Evolutionary conservation across 768 basidiomycete genomes (phyloP), one percentile per base, ranked within the genome.

Genomic region (Cubamyces lactineus): DNA sequence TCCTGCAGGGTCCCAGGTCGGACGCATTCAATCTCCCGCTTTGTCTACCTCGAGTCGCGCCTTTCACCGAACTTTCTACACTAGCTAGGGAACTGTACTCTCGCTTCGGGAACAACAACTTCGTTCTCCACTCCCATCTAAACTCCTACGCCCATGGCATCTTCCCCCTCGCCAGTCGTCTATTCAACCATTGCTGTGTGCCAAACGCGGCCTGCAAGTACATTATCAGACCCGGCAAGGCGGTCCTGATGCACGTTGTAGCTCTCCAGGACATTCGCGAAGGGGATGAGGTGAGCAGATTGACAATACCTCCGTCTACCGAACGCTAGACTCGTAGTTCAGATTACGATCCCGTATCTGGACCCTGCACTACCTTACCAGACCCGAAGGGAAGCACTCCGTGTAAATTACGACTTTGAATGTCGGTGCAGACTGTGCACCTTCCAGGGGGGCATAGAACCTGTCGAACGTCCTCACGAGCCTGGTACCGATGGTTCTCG

Each of bases 81-180:
- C 41, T 65, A 3, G 64, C 60, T 4, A 42, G 47, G 30, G 73
- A 72, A 0, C 56, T 89, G 1, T 86, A 84, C 69, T 67, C 78
- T 5, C 84, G 89, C 47, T 92, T 89, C 65, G 84, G 84, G 43
- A 93, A 91, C 76, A 94, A 93, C 73, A 92, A 94, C 67, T 93
- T 92, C 71, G 80, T 85, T 11, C 75, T 93, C 23, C 88, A 91
- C 67, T 88, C 86, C 2, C 88, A 91, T 76, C 76, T 92, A 42
- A 83, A 76, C 16, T 81, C 87, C 1, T 77, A 87, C 67, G 92
- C 84, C 0, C 87, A 92, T 74, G 92, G 89, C 0, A 78, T 91
- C 40, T 92, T 90, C 63, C 90, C 92, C 8, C 72, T 84, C 11
- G 87, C 92, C 1, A 93, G 92, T 68, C 80, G 90, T n/a, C 70